phyloP scores from a whole-genome alignment of 768 basidiomycete genomes.

The Sporobolomyces roseus region DNA sequence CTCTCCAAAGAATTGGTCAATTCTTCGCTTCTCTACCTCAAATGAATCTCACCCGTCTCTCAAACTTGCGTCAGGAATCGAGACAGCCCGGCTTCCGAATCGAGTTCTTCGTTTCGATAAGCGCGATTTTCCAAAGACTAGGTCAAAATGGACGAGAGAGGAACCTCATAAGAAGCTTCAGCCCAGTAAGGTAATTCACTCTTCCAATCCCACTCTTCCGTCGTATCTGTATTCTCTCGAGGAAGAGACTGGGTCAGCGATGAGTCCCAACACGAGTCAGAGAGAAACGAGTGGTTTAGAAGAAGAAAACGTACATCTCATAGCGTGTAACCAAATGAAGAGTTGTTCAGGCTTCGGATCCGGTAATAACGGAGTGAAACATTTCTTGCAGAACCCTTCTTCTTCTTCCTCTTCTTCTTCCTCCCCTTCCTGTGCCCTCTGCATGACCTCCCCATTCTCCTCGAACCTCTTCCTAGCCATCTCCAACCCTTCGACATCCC shows the following conservation, averaged over 20 bases:
- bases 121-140: neutral
- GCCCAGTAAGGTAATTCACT: constrained; percentile 90
- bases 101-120: no score
- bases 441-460: neutral
- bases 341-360: constrained; percentile 88
- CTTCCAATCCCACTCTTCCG: constrained; percentile 73
- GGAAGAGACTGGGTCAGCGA: neutral
- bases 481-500: constrained; percentile 66
- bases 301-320: constrained; percentile 57
- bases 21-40: no score
- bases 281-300: constrained; percentile 73
- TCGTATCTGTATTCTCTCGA: constrained; percentile 54
- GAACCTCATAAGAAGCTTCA: constrained; percentile 47
- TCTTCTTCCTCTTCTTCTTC: constrained; percentile 7
- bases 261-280: constrained; percentile 43
- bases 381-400: constrained; percentile 70
- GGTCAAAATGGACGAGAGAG: constrained; percentile 15
- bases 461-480: constrained; percentile 9
- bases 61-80: no score
- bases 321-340: constrained; percentile 92
- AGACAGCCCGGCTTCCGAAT: no score
- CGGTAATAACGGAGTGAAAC: constrained; percentile 85
- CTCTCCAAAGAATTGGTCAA: no score
- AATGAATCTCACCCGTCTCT: no score
- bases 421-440: neutral